phyloP scores from a whole-genome alignment of 164 flowering plant genomes.

The Aristolochia californica region DNA sequence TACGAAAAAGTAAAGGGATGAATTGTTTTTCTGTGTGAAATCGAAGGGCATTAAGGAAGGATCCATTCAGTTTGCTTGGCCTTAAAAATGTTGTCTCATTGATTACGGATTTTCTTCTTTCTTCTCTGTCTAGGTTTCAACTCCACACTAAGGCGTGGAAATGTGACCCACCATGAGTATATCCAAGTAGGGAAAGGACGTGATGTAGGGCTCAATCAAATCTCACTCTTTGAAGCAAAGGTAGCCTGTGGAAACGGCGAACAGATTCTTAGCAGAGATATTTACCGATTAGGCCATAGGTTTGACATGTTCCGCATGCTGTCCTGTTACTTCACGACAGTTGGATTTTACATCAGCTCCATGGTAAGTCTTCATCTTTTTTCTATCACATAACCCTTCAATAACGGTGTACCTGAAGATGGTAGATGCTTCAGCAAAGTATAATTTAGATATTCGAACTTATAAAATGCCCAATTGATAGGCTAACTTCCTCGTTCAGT shows the following conservation, averaged over 20 bases:
- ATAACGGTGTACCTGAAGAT: no score
- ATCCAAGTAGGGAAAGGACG: slow-evolving; percentile 97
- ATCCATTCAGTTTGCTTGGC: no score
- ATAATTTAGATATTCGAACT: no score
- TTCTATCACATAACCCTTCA: no score
- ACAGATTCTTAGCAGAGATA: slow-evolving; percentile 89
- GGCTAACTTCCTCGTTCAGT: no score
- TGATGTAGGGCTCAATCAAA: slow-evolving; percentile 98
- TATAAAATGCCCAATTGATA: no score
- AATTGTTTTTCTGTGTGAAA: no score
- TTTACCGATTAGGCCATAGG: slow-evolving; percentile 88
- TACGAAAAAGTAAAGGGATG: no score
- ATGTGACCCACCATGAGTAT: slow-evolving; percentile 95
- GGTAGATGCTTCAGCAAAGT: no score
- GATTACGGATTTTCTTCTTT: neutral
- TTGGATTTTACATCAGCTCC: slow-evolving; percentile 83
- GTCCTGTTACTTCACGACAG: slow-evolving; percentile 82
- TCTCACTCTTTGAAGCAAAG: slow-evolving; percentile 96
- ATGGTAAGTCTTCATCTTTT: slow-evolving; percentile 43
- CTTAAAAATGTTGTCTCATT: no score
- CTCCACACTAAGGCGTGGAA: slow-evolving; percentile 85
- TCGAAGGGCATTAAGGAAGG: no score
- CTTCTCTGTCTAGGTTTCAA: slow-evolving; percentile 75
- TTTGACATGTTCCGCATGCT: slow-evolving; percentile 98
- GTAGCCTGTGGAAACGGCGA: slow-evolving; percentile 99